phyloP scores from a whole-genome alignment of 2,329 filamentous ascomycete genomes.

The Epichloe glyceriae region DNA sequence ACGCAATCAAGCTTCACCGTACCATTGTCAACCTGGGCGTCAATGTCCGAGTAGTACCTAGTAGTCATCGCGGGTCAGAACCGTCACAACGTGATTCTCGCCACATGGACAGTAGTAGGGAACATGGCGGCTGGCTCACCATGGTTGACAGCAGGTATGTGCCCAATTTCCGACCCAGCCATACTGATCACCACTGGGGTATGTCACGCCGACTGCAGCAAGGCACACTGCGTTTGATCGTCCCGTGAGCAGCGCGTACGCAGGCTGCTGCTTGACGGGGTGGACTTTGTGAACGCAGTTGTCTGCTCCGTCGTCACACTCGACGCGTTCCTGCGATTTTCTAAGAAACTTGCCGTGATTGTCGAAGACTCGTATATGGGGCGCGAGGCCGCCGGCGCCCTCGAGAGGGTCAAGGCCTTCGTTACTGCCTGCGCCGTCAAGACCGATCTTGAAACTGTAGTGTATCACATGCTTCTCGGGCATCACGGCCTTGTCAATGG shows the following conservation, averaged over 20 bases:
- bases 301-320: neutral
- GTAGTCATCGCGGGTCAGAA: no score
- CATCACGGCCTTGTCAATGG: neutral
- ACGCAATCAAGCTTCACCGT: conserved; percentile 1
- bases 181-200: neutral
- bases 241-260: neutral
- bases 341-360: neutral
- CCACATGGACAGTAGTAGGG: neutral
- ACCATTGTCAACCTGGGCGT: neutral
- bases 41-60: conserved; percentile 5
- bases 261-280: neutral
- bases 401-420: neutral
- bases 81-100: no score
- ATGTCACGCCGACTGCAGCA: neutral
- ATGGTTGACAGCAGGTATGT: neutral
- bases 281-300: neutral
- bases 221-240: neutral
- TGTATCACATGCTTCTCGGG: neutral
- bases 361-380: neutral
- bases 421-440: neutral
- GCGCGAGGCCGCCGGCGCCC: neutral
- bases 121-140: neutral
- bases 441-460: neutral
- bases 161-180: conserved; percentile 4
- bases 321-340: rapidly evolving